Evolutionary conservation across 208 protist species (phyloP), one percentile per base, ranked within the genome.

Genomic region (Acanthamoeba royreba): DNA sequence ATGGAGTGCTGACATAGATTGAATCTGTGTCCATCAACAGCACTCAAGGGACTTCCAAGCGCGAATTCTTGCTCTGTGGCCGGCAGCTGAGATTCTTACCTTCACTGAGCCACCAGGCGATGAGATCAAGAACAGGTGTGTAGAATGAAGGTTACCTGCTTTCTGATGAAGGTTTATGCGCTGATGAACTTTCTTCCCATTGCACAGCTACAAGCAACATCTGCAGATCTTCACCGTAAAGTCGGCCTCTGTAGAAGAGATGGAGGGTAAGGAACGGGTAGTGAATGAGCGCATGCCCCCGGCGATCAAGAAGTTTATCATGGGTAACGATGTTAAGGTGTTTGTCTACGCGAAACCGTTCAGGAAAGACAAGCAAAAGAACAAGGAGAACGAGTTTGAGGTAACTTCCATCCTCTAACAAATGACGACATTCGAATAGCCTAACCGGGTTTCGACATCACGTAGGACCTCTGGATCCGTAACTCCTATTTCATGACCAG

Each of bases 281-380:
- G 63, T 74, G 22, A 88, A 93, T 52, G 87, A 94, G 31, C 46
- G 45, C 35, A 79, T 90, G 87, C 85, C 85, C 15, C 83, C 83
- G 3, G 31, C 93, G 13, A 63, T 90, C 43, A 89, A 90, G 46
- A 92, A 94, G 46, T 90, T 87, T 43, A n/a, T 66, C 15, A n/a
- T 83, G 40, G 28, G 33, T 42, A 94, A 83, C 38, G 92, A 93
- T 42, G 89, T 94, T 77, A 94, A 93, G 38, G 92, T 94, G 5
- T 96, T 96, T 69, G 69, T 96, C 9, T 96, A 95, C 77, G 95
- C 95, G 28, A 94, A 95, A 83, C 95, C 95, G 46, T 93, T 95
- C 58, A 74, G 92, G 35, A 96, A 96, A 47, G 40, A 35, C 17
- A 94, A 94, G 72, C 33, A 69, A 19, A 89, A 94, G 66, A 72